These are phyloP conservation scores for Hymenochaete sp. DNA, from an alignment of 1,284 basidiomycete genomes.

Conservation along the genomic window DNA sequence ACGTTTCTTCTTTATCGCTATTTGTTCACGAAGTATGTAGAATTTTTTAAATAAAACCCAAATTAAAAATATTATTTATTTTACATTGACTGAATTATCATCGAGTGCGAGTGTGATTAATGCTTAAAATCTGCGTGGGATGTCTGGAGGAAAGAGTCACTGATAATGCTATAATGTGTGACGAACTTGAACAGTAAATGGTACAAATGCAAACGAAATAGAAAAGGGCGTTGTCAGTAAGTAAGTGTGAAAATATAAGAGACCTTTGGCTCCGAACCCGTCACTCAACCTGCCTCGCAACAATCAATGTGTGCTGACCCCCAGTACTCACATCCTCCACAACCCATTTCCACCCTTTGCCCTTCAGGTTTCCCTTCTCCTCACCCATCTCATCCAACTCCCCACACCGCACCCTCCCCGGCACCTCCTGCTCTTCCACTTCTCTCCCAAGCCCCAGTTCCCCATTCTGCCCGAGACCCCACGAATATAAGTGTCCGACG, in stretches of 20 bases:
- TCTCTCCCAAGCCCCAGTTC: constrained; percentile 33
- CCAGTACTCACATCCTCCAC: constrained; percentile 33
- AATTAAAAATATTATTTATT: too few species aligned
- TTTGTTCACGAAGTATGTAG: too few species aligned
- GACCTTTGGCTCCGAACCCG: neutral
- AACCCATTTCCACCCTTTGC: constrained; percentile 23
- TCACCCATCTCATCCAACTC: constrained; percentile 24
- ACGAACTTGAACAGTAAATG: too few species aligned
- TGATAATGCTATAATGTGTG: too few species aligned
- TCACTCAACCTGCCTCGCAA: constrained; percentile 7
- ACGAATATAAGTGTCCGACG: constrained; percentile 43
- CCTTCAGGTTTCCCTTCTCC: too few species aligned
- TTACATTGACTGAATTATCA: too few species aligned
- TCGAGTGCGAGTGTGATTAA: too few species aligned
- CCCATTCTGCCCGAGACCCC: constrained; percentile 41
- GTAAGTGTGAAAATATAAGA: neutral
- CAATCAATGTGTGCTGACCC: constrained; percentile 37
- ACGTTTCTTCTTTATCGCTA: too few species aligned
- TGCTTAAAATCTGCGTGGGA: too few species aligned
- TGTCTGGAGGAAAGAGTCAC: too few species aligned
- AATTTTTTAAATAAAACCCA: too few species aligned
- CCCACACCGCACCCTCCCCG: constrained; percentile 20
- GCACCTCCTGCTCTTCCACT: constrained; percentile 23
- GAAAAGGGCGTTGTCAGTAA: neutral
- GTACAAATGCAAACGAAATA: neutral